These are phyloP conservation scores for Colletotrichum sp. DNA, from an alignment of 2,329 filamentous ascomycete genomes.

Conservation along the genomic window DNA sequence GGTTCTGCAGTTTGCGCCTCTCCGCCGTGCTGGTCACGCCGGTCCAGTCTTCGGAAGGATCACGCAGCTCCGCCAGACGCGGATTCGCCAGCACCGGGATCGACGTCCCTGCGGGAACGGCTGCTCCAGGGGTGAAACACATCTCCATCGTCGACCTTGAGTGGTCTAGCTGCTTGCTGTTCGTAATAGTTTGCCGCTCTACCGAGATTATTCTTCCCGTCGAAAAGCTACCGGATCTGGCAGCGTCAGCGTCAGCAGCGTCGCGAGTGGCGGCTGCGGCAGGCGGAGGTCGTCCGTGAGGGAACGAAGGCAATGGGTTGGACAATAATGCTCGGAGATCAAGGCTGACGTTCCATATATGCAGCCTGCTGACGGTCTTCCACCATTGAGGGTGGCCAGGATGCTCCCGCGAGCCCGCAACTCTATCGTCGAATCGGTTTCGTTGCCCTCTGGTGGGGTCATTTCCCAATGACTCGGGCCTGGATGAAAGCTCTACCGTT, in stretches of 20 bases:
- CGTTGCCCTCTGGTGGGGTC: neutral
- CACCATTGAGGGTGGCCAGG: neutral
- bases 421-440: neutral
- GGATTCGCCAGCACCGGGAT: constrained; percentile 6
- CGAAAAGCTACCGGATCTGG: neutral
- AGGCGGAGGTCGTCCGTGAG: neutral
- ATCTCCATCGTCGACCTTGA: neutral
- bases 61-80: neutral
- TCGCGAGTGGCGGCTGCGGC: neutral
- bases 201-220: neutral
- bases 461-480: neutral
- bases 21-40: constrained; percentile 31
- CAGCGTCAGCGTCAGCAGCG: neutral
- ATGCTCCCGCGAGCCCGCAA: neutral
- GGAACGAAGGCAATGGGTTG: neutral
- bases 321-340: neutral
- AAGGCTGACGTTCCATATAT: neutral
- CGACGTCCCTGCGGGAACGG: neutral
- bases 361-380: constrained; percentile 1
- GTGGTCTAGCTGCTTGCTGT: neutral
- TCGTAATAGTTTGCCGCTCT: neutral
- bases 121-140: constrained; percentile 2
- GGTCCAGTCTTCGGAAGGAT: constrained; percentile 35
- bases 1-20: constrained; percentile 20
- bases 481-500: neutral